Conservation (phyloP, 2,329 filamentous ascomycete genomes). For the Trichoderma breve region DNA sequence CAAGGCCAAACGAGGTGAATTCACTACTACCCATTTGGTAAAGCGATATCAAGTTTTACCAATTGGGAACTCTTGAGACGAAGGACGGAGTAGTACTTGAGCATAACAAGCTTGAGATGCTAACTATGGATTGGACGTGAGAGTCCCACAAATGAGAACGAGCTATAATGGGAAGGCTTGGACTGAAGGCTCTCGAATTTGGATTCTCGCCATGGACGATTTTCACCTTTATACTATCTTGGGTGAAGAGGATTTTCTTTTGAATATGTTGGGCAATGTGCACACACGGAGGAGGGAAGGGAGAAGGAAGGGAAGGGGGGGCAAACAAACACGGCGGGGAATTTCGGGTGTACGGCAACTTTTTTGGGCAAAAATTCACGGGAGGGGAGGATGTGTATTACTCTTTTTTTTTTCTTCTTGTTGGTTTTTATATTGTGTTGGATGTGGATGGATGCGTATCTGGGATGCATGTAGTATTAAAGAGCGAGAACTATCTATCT, state of each 20-base stretch:
- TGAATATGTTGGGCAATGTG: not conserved
- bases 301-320: not conserved
- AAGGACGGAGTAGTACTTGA: not conserved
- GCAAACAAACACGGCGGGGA: not conserved
- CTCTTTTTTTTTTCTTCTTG: not conserved
- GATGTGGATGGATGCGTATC: not conserved
- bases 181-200: not conserved
- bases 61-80: not conserved
- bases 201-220: not conserved
- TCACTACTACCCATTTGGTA: not conserved
- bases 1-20: not conserved
- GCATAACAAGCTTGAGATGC: not conserved
- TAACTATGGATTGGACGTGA: not conserved
- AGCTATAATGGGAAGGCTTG: not conserved
- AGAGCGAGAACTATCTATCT: not conserved
- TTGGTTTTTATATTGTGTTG: not conserved
- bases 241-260: not conserved
- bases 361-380: conserved; percentile 6
- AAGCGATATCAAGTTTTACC: not conserved
- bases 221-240: not conserved
- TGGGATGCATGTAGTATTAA: conserved; percentile 7
- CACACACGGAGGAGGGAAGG: not conserved
- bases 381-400: not conserved
- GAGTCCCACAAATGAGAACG: not conserved
- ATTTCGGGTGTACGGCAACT: conserved; percentile 7